Evolutionary conservation across 2,329 filamentous ascomycete genomes (phyloP).

Genomic region (Penicillium sp.): DNA sequence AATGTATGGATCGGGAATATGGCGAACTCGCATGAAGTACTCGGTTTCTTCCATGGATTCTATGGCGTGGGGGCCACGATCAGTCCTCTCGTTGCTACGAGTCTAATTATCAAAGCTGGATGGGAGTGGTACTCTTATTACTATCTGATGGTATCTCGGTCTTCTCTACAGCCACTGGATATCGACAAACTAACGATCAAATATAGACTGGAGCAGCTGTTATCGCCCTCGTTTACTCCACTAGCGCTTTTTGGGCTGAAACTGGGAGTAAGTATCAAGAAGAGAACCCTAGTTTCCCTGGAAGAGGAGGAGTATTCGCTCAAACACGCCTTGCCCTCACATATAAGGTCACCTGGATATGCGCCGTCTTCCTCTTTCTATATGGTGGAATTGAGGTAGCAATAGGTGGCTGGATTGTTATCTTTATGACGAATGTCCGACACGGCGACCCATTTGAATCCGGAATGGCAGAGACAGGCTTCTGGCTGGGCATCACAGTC

Average conservation of each 20-base stretch:
- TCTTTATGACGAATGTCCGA: slow-evolving; percentile 72
- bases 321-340: slow-evolving; percentile 45
- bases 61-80: slow-evolving; percentile 62
- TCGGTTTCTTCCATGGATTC: slow-evolving; percentile 70
- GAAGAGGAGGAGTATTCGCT: slow-evolving; percentile 10
- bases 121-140: slow-evolving; percentile 22
- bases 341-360: slow-evolving; percentile 66
- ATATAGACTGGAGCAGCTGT: slow-evolving; percentile 19
- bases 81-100: slow-evolving; percentile 63
- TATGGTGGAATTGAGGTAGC: slow-evolving; percentile 22
- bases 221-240: slow-evolving; percentile 16
- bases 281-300: slow-evolving; percentile 19
- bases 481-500: slow-evolving; percentile 76
- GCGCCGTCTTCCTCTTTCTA: slow-evolving; percentile 64
- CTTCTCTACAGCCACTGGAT: not conserved
- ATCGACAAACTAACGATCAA: not conserved
- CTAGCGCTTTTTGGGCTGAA: slow-evolving; percentile 23
- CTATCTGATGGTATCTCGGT: slow-evolving; percentile 16
- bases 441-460: slow-evolving; percentile 63
- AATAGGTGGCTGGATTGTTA: slow-evolving; percentile 66
- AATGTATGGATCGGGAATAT: slow-evolving; percentile 68
- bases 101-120: slow-evolving; percentile 62
- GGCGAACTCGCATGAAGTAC: slow-evolving; percentile 68
- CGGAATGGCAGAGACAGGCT: slow-evolving; percentile 70
- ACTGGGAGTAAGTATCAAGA: slow-evolving; percentile 20